These are phyloP conservation scores for Kalaharituber pfeilii DNA, from an alignment of 2,329 filamentous ascomycete species.

Conservation along the genomic window DNA sequence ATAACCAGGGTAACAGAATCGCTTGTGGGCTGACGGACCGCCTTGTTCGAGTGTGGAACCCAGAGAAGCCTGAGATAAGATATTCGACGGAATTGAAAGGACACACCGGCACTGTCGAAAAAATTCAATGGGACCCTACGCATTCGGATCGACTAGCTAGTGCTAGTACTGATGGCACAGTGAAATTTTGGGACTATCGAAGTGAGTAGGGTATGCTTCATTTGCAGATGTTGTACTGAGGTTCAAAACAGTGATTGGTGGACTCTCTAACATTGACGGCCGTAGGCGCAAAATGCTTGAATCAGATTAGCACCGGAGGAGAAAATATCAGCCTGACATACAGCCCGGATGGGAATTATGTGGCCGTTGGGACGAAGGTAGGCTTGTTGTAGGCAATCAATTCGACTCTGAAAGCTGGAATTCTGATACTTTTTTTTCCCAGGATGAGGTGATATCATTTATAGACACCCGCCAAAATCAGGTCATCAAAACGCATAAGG, in stretches of 20 bases:
- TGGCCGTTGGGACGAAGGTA: conserved; percentile 36
- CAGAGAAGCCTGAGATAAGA: conserved; percentile 35
- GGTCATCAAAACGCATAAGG: conserved; percentile 20
- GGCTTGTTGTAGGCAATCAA: no score
- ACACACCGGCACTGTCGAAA: conserved; percentile 31
- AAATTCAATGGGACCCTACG: conserved; percentile 35
- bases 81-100: conserved; percentile 34
- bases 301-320: conserved; percentile 26
- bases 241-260: not conserved
- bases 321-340: conserved; percentile 35
- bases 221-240: conserved; percentile 18
- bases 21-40: conserved; percentile 34
- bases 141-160: conserved; percentile 36
- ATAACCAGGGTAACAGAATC: conserved; percentile 34
- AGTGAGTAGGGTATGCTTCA: conserved; percentile 24
- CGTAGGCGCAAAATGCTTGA: conserved; percentile 1
- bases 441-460: conserved; percentile 24
- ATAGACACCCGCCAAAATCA: conserved; percentile 20
- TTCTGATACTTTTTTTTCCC: conserved; percentile 17
- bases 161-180: conserved; percentile 33
- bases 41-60: conserved; percentile 38
- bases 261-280: not conserved
- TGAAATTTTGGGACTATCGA: conserved; percentile 39
- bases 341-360: conserved; percentile 33
- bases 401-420: no score